These are phyloP conservation scores for Tausonia pullulans DNA, from an alignment of 1,284 basidiomycete genomes.

Conservation along the genomic window DNA sequence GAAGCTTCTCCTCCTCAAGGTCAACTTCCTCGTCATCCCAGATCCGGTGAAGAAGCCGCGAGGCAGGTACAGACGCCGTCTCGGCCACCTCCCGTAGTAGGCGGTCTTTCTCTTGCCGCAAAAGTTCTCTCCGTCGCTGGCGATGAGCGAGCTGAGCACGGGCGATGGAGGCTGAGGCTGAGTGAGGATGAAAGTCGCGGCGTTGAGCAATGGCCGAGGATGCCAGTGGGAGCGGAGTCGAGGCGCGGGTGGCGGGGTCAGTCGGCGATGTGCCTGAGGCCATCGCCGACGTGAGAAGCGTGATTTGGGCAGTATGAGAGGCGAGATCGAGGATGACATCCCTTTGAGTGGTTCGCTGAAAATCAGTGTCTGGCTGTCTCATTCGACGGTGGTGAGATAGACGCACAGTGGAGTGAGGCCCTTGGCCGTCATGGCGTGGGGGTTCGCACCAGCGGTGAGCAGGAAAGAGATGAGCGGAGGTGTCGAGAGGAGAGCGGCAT, in stretches of 20 bases:
- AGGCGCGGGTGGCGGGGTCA: neutral
- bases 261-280: neutral
- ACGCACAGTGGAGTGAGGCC: conserved; percentile 76
- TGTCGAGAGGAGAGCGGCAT: conserved; percentile 77
- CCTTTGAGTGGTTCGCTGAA: conserved; percentile 3
- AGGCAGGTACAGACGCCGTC: conserved; percentile 36
- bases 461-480: conserved; percentile 84
- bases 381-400: conserved; percentile 40
- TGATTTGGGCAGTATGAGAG: conserved; percentile 2
- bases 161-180: conserved; percentile 3
- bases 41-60: conserved; percentile 47
- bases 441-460: conserved; percentile 79
- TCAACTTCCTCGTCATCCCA: conserved; percentile 44
- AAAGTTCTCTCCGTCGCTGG: conserved; percentile 44
- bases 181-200: neutral
- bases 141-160: conserved; percentile 18
- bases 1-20: conserved; percentile 44
- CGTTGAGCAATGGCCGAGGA: neutral
- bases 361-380: conserved; percentile 62
- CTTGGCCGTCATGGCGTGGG: conserved; percentile 58
- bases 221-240: neutral
- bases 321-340: conserved; percentile 11
- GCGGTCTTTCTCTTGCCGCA: conserved; percentile 47
- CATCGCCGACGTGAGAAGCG: conserved; percentile 13
- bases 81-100: conserved; percentile 6